Conservation (phyloP, 768 basidiomycete species). For the Suillus occidentalis region DNA sequence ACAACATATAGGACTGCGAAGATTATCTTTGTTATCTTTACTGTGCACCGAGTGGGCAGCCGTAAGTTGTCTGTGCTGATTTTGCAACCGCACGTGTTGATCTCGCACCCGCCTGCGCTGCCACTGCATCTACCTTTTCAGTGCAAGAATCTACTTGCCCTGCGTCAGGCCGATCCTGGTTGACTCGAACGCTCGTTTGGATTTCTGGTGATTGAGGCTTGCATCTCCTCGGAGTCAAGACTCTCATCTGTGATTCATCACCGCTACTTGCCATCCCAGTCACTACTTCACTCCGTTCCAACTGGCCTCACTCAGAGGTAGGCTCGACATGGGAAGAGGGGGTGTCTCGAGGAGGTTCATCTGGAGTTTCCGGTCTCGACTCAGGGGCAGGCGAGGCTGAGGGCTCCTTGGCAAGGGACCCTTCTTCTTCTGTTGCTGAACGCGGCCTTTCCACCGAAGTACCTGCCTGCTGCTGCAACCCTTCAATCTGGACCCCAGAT, state of each 20-base stretch:
- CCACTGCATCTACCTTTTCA: neutral
- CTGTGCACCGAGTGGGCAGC: conserved; percentile 82
- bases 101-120: neutral
- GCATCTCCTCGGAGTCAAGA: conserved; percentile 30
- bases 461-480: conserved; percentile 62
- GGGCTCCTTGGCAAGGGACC: conserved; percentile 47
- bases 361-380: conserved; percentile 51
- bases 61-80: conserved; percentile 73
- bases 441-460: conserved; percentile 66
- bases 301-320: conserved; percentile 26
- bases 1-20: conserved; percentile 97
- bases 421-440: conserved; percentile 86
- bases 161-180: neutral
- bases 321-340: conserved; percentile 37
- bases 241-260: conserved; percentile 47
- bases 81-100: conserved; percentile 23
- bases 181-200: neutral
- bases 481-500: conserved; percentile 88
- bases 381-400: conserved; percentile 47
- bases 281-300: conserved; percentile 44
- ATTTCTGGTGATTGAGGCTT: neutral
- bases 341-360: conserved; percentile 24
- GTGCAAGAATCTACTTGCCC: neutral
- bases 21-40: conserved; percentile 89
- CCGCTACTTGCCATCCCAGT: conserved; percentile 53